phyloP scores from a whole-genome alignment of 2,329 filamentous ascomycete species.

The Fusarium buharicum region DNA sequence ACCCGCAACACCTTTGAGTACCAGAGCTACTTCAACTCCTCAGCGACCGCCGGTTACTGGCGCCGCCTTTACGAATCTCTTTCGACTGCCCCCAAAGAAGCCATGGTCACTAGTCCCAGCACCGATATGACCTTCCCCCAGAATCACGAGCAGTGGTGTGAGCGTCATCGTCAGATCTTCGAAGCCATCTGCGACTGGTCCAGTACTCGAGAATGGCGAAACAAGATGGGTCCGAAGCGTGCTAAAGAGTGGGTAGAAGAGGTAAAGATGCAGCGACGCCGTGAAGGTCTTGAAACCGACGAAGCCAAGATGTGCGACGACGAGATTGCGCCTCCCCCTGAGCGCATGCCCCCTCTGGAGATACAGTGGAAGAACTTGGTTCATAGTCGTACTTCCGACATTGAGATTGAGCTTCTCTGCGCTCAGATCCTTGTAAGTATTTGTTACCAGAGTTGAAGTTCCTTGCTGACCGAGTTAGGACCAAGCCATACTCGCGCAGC shows the following conservation, averaged over 20 bases:
- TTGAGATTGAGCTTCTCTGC: constrained; percentile 41
- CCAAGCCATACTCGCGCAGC: constrained; percentile 31
- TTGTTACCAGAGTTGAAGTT: rapidly evolving
- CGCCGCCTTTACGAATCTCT: constrained; percentile 15
- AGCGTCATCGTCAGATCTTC: constrained; percentile 26
- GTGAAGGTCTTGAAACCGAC: constrained; percentile 3
- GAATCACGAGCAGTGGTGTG: background rate
- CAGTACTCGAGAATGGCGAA: constrained; percentile 29
- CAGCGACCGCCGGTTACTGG: background rate
- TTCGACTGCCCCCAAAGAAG: background rate
- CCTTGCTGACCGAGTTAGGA: constrained; percentile 13
- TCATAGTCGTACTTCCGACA: constrained; percentile 27
- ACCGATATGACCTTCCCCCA: constrained; percentile 27
- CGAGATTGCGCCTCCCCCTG: constrained; percentile 21
- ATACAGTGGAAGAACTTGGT: constrained; percentile 41
- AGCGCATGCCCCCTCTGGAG: constrained; percentile 20
- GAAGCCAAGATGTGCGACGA: constrained; percentile 18
- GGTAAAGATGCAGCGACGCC: background rate
- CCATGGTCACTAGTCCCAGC: background rate
- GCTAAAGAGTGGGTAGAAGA: constrained; percentile 25
- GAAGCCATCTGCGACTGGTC: constrained; percentile 40
- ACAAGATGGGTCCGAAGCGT: constrained; percentile 29
- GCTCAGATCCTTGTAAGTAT: constrained; percentile 30
- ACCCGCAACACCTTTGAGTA: constrained; percentile 12
- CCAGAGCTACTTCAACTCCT: constrained; percentile 14